phyloP scores from a whole-genome alignment of 371 early-diverging fungal genomes.

The Massospora cicadina region DNA sequence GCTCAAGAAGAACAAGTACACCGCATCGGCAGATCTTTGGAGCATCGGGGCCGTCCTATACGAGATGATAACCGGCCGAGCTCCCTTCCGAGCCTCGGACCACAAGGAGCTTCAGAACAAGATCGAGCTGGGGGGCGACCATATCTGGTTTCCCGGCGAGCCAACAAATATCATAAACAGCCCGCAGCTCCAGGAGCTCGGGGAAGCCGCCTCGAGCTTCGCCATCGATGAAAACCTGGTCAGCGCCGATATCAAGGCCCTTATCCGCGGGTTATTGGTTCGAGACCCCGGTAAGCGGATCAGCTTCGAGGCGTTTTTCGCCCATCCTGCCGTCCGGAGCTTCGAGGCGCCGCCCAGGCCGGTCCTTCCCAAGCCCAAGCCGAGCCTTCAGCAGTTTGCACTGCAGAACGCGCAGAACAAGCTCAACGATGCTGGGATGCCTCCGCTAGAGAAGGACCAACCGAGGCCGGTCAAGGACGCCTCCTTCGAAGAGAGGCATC shows the following conservation, averaged over 20 bases:
- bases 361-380: not conserved
- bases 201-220: slow-evolving; percentile 15
- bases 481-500: not conserved
- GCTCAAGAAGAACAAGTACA: slow-evolving; percentile 75
- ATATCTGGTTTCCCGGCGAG: slow-evolving; percentile 62
- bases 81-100: slow-evolving; percentile 84
- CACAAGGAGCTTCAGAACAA: slow-evolving; percentile 74
- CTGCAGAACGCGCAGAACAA: not conserved
- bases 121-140: slow-evolving; percentile 66
- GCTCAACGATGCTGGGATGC: not conserved
- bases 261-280: slow-evolving; percentile 63
- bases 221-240: not conserved
- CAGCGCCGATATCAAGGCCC: slow-evolving; percentile 44
- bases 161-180: not conserved
- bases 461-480: too few species aligned
- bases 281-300: slow-evolving; percentile 72
- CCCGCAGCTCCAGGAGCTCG: slow-evolving; percentile 18
- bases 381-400: not conserved
- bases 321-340: slow-evolving; percentile 43
- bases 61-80: slow-evolving; percentile 78
- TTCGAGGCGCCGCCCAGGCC: not conserved
- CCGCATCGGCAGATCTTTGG: slow-evolving; percentile 93
- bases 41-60: slow-evolving; percentile 88
- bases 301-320: slow-evolving; percentile 81
- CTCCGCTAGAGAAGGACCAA: too few species aligned